A percentile compares a stretch with the other conserved stretches of the same genome.
Evolutionary conservation across 2,329 filamentous ascomycete genomes (phyloP).

Genomic region (Fusarium paranaense): DNA sequence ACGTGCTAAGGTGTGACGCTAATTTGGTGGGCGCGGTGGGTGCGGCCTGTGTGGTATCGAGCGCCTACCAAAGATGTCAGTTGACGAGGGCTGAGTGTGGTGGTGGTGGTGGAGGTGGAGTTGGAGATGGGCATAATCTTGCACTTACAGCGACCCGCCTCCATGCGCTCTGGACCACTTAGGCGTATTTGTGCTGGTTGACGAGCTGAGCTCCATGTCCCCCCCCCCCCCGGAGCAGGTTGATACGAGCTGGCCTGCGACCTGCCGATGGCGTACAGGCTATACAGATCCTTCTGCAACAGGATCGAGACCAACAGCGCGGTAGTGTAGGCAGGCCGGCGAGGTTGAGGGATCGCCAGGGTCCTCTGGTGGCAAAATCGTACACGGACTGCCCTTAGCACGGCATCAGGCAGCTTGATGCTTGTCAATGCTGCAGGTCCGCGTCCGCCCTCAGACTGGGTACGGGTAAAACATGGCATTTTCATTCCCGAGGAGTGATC

Average conservation of each 20-base stretch:
- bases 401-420: conserved; percentile 38
- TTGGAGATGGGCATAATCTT: conserved; percentile 24
- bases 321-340: conserved; percentile 22
- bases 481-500: conserved; percentile 7
- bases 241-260: conserved; percentile 28
- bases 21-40: conserved; percentile 18
- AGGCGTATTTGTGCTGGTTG: conserved; percentile 12
- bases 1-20: conserved; percentile 33
- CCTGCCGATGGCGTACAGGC: conserved; percentile 16
- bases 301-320: conserved; percentile 35
- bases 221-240: conserved; percentile 1
- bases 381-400: conserved; percentile 16
- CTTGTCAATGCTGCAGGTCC: conserved; percentile 44
- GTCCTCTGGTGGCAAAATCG: conserved; percentile 36
- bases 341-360: conserved; percentile 41
- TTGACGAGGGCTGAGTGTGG: conserved; percentile 35
- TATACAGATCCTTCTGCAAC: conserved; percentile 25
- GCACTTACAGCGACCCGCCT: conserved; percentile 30
- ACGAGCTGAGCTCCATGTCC: conserved; percentile 11
- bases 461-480: conserved; percentile 13
- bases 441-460: conserved; percentile 6
- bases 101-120: conserved; percentile 22
- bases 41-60: conserved; percentile 19
- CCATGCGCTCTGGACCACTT: conserved; percentile 18
- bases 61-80: conserved; percentile 36